phyloP scores from a whole-genome alignment of 192 early-diverging fungal species.

The Neocallimastix lanati region DNA sequence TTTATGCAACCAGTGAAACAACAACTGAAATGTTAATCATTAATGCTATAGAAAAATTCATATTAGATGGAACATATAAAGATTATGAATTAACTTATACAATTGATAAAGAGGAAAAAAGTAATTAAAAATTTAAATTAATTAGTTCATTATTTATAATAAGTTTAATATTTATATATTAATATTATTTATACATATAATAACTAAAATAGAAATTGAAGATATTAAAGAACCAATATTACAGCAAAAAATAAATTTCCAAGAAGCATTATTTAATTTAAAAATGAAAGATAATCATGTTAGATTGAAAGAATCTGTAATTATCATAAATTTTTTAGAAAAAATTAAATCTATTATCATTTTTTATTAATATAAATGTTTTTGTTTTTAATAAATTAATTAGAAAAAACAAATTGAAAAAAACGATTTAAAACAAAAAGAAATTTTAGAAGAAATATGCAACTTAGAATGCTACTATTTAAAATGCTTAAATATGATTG shows the following conservation, averaged over 20 bases:
- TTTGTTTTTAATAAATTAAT: too few species aligned
- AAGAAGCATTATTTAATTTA: neutral
- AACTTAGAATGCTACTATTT: neutral
- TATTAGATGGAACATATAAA: neutral
- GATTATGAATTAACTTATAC: neutral
- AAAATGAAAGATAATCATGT: neutral
- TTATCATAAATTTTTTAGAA: too few species aligned
- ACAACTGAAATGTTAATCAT: neutral
- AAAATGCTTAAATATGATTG: neutral
- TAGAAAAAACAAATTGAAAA: neutral
- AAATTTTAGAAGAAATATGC: neutral
- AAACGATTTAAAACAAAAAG: neutral
- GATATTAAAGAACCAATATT: neutral
- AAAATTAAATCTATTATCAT: too few species aligned
- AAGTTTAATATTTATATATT: too few species aligned
- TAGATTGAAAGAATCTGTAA: neutral
- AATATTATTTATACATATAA: too few species aligned
- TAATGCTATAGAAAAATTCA: neutral
- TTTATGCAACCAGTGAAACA: neutral
- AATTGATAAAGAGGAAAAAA: neutral
- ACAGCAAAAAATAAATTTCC: neutral
- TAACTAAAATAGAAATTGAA: neutral
- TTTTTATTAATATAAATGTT: too few species aligned
- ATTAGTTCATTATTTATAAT: too few species aligned
- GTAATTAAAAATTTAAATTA: too few species aligned